Conservation (phyloP, 2,329 filamentous ascomycete species). For the Clonostachys chloroleuca region DNA sequence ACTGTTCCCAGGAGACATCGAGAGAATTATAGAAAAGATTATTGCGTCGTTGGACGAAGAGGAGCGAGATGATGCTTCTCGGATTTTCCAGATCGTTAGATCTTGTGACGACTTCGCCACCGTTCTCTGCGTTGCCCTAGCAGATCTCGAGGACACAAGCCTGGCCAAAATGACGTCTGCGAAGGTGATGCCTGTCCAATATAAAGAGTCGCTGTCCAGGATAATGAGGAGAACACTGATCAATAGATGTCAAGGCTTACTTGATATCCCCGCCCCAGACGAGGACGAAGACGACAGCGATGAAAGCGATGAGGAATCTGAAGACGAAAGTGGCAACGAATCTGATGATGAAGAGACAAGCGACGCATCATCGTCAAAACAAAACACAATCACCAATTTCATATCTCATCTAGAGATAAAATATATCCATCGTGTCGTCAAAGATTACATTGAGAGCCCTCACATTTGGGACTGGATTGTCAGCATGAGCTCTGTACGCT, state of each 20-base stretch:
- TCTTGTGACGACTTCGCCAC: background rate
- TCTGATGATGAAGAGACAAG: too few relatives aligned
- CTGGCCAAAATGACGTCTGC: background rate
- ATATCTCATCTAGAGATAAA: background rate
- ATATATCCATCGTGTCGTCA: background rate
- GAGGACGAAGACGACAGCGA: background rate
- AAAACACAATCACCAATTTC: too few relatives aligned
- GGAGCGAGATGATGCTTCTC: background rate
- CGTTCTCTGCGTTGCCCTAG: background rate
- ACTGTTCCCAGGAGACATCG: background rate
- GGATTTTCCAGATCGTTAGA: background rate
- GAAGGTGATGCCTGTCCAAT: too few relatives aligned
- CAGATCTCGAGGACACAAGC: background rate
- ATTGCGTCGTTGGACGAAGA: background rate
- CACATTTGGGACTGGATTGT: background rate
- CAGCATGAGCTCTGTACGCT: background rate
- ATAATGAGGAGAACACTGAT: background rate
- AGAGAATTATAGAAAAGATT: background rate
- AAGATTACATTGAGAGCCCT: background rate
- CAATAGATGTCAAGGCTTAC: background rate
- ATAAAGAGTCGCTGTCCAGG: background rate
- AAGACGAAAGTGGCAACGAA: too few relatives aligned
- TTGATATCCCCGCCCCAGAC: background rate
- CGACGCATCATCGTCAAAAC: too few relatives aligned
- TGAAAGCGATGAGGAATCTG: background rate